Evolutionary conservation across 2,329 filamentous ascomycete species (phyloP).

Genomic region (Bipolaris zeicola): DNA sequence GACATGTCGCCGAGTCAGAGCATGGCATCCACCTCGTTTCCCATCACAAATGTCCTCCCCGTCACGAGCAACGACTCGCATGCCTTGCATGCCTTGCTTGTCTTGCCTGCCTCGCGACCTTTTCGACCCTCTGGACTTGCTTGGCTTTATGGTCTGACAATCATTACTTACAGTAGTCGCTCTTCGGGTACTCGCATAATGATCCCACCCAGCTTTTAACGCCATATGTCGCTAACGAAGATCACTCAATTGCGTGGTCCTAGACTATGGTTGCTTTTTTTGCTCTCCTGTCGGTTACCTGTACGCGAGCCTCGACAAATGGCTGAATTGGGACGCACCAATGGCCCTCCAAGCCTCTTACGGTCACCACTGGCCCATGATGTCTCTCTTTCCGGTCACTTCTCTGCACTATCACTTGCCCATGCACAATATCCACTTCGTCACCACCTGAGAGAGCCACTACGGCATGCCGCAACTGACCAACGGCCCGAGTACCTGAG

Average conservation of each 20-base stretch:
- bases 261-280: constrained; percentile 3
- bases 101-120: neutral
- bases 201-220: constrained; percentile 5
- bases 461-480: constrained; percentile 1
- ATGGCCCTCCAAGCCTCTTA: neutral
- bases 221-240: constrained; percentile 5
- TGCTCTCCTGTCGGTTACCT: constrained; percentile 1
- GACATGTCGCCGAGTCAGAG: constrained; percentile 2
- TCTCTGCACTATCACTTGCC: neutral
- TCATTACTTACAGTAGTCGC: constrained; percentile 2
- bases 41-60: constrained; percentile 2
- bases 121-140: constrained; percentile 1
- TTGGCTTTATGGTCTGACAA: constrained; percentile 7
- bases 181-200: constrained; percentile 10
- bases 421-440: neutral
- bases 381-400: neutral
- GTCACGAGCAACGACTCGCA: constrained; percentile 1
- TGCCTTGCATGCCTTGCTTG: neutral
- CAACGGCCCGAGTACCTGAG: constrained; percentile 4
- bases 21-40: neutral
- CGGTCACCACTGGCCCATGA: neutral
- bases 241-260: constrained; percentile 1
- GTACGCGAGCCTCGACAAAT: constrained; percentile 1
- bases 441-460: neutral
- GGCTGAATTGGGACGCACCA: constrained; percentile 1